phyloP scores from a whole-genome alignment of 441 rosid species.

The Brassica balearica region DNA sequence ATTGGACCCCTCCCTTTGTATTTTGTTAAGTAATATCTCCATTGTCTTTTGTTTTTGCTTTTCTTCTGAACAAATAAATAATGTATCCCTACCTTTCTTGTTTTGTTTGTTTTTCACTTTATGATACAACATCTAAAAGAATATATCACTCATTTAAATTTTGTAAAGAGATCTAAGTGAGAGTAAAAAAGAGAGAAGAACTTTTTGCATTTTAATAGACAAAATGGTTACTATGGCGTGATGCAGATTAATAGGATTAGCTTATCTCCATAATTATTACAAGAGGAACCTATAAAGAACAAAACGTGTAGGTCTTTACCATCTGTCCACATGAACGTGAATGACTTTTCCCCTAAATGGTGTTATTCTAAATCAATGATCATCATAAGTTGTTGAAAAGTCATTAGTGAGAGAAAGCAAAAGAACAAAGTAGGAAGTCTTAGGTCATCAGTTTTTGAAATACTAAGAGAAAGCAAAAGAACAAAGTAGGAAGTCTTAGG shows the following conservation, averaged over 20 bases:
- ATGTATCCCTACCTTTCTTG: constrained; percentile 4
- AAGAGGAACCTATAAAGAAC: neutral
- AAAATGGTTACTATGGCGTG: no score
- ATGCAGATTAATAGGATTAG: neutral
- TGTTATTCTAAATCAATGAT: neutral
- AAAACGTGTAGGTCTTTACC: neutral
- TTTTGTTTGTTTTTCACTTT: neutral
- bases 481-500: constrained; percentile 25
- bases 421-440: constrained; percentile 16
- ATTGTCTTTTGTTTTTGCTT: constrained; percentile 17
- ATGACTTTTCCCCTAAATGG: neutral
- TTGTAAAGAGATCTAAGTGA: no score
- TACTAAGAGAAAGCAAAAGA: constrained; percentile 3
- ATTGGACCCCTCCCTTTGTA: constrained; percentile 26
- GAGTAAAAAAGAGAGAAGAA: neutral
- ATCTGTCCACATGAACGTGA: constrained; percentile 1
- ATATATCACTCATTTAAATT: neutral
- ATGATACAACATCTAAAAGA: neutral
- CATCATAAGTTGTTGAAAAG: constrained; percentile 10
- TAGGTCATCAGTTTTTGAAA: constrained; percentile 25
- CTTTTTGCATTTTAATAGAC: neutral
- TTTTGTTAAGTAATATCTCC: constrained; percentile 32
- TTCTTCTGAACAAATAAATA: constrained; percentile 40
- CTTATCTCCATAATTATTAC: neutral
- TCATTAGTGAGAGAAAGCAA: constrained; percentile 2